These are phyloP conservation scores for Monosporascus sp. DNA, from an alignment of 2,329 filamentous ascomycete species.

Conservation along the genomic window DNA sequence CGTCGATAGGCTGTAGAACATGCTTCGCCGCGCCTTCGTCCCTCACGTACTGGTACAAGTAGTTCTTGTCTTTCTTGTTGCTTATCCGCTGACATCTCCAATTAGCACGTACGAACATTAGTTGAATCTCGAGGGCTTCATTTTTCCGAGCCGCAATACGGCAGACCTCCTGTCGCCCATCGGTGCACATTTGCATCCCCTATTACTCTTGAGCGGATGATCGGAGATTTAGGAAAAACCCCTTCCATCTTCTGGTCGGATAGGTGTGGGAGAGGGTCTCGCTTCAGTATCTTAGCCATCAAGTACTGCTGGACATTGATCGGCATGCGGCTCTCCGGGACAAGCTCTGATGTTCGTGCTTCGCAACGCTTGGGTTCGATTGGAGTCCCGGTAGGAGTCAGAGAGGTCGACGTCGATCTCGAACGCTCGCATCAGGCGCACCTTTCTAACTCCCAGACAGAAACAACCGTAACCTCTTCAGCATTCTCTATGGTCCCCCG, in stretches of 20 bases:
- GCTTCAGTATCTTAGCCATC: background rate
- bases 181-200: background rate
- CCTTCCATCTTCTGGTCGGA: background rate
- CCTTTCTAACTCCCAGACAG: background rate
- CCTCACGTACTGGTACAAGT: too few species aligned
- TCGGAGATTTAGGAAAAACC: background rate
- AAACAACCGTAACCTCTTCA: background rate
- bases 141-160: too few species aligned
- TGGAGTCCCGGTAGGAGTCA: background rate
- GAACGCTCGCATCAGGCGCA: background rate
- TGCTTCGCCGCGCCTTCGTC: too few species aligned
- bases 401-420: background rate
- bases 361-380: background rate
- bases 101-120: too few species aligned
- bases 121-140: too few species aligned
- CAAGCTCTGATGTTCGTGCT: background rate
- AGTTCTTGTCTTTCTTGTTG: too few species aligned
- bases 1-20: too few species aligned
- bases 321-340: background rate
- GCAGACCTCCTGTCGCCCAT: too few species aligned
- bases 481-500: background rate
- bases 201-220: background rate
- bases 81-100: too few species aligned
- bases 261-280: background rate
- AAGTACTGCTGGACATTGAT: background rate